These are phyloP conservation scores for Mycena rebaudengoi DNA, from an alignment of 768 basidiomycete species.

Conservation along the genomic window DNA sequence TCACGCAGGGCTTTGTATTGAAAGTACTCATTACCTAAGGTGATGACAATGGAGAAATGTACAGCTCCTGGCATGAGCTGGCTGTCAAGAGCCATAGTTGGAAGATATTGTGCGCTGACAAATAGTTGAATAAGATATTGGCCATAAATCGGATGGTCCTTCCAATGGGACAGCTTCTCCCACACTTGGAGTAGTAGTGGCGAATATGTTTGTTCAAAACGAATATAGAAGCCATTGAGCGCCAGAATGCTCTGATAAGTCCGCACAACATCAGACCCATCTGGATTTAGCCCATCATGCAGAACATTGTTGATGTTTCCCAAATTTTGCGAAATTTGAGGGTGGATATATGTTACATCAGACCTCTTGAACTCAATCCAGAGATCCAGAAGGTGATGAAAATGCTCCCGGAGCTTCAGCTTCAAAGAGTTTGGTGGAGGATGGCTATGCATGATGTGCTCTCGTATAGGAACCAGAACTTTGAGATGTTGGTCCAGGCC, in stretches of 20 bases:
- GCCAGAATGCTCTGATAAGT: background rate
- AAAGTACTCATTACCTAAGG: no score
- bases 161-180: background rate
- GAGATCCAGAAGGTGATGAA: no score
- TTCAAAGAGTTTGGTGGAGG: no score
- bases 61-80: background rate
- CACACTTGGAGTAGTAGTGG: background rate
- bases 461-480: no score
- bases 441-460: no score
- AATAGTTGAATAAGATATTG: background rate
- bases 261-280: background rate
- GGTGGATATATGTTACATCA: no score
- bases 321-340: background rate
- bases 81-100: background rate
- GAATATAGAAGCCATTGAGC: background rate
- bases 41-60: background rate
- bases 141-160: background rate
- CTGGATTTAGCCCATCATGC: background rate
- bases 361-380: no score
- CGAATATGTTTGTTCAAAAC: background rate
- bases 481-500: no score
- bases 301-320: background rate
- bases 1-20: no score
- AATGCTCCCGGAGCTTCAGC: no score
- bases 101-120: background rate